Conservation (phyloP, 2,329 filamentous ascomycete species). For the Fusarium concolor region DNA sequence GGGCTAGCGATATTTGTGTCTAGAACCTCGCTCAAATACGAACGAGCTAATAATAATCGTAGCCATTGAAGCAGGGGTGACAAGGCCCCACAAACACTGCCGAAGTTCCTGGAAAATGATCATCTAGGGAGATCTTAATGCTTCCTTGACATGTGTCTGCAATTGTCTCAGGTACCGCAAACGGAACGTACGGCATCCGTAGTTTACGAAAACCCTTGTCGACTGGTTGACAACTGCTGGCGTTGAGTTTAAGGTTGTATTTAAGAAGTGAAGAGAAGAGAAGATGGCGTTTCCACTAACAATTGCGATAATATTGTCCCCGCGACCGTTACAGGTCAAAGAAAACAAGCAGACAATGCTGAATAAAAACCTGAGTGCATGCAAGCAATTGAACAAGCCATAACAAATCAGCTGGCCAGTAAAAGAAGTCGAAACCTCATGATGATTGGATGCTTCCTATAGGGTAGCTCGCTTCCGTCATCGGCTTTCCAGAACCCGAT, state of each 20-base stretch:
- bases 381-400: too few relatives aligned
- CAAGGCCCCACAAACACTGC: neutral
- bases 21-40: slow-evolving; percentile 4
- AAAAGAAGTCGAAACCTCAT: too few relatives aligned
- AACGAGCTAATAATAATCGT: slow-evolving; percentile 5
- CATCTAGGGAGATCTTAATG: neutral
- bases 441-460: neutral
- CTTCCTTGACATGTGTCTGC: too few relatives aligned
- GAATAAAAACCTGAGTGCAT: too few relatives aligned
- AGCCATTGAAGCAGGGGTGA: neutral
- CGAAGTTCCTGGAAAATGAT: neutral
- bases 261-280: too few relatives aligned
- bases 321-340: too few relatives aligned
- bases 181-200: neutral
- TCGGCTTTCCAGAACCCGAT: slow-evolving; percentile 39
- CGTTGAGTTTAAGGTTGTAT: too few relatives aligned
- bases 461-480: slow-evolving; percentile 2
- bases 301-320: too few relatives aligned
- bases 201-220: neutral
- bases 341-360: too few relatives aligned
- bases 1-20: neutral
- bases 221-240: too few relatives aligned
- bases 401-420: too few relatives aligned
- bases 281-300: too few relatives aligned
- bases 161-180: neutral